Evolutionary conservation across 2,329 filamentous ascomycete genomes (phyloP), one percentile per base, ranked within the genome.

Genomic region (Mycosphaerelloides madeirae): DNA sequence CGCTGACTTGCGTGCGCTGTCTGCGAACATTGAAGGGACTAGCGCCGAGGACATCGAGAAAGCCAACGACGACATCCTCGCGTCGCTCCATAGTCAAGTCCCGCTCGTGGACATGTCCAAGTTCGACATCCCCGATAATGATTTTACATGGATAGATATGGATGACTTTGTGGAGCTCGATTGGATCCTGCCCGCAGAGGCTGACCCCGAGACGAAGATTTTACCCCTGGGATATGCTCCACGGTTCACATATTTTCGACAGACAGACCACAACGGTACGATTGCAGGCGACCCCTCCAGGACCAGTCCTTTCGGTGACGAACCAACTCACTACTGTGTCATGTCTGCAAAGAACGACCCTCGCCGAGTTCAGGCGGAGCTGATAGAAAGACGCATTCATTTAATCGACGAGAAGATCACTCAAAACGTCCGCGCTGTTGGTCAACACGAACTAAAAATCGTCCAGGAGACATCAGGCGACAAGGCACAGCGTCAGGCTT

Each of bases 101-200:
- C 64, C 72, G 2, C 68, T 72, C 18, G 71, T 76, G 7, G 80
- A 84, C 62, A 74, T 95, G 38, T 95, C 90, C 0, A 84, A 85
- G 41, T 98, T 98, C 63, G 91, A 84, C 0, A 98, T 98, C 38
- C 91, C 93, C 0, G 93, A 98, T 64, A 87, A 94, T 43, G 93
- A 98, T 60, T 83, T 89, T 55, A 89, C 84, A 43, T 98, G 93
- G 93, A 90, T 98, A 51, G 93, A 98, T 61, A 97, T 98, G 89
- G 93, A 98, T 62, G 93, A 98, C 64, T 98, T 98, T 67, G 90
- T 98, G 22, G 93, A 98, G 65, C 72, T 98, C 16, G 94, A 96
- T 63, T 97, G 91, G 91, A 90, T 95, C 42, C 69, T 96, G 18
- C 91, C 91, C 0, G 85, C 87, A 12, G 87, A 95, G 61, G 81